These are phyloP conservation scores for Arachis stenosperma DNA, from an alignment of 306 rosid genomes.

Conservation along the genomic window DNA sequence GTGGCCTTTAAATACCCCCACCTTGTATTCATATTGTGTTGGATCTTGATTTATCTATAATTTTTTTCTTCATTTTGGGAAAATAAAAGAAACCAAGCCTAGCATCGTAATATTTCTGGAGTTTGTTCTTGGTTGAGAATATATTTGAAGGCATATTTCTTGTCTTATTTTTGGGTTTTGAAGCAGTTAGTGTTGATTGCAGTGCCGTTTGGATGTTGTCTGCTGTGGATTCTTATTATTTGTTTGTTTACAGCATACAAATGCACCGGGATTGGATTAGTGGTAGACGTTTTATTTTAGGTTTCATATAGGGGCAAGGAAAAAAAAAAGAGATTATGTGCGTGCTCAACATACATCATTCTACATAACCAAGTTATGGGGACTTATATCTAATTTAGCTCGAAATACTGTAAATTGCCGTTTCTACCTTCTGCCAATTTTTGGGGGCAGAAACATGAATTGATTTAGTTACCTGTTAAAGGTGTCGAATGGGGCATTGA, in stretches of 20 bases:
- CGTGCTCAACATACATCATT: background rate
- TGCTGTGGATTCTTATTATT: constrained; percentile 22
- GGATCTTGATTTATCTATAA: constrained; percentile 21
- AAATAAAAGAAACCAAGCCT: background rate
- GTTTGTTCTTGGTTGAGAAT: constrained; percentile 2
- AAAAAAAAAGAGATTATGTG: background rate
- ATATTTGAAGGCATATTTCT: background rate
- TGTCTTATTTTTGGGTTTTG: constrained; percentile 15
- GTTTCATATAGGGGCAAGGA: background rate
- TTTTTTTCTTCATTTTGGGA: background rate
- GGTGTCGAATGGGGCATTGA: constrained; percentile 20
- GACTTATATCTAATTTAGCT: background rate
- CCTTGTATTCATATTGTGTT: constrained; percentile 17
- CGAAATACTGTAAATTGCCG: constrained; percentile 7
- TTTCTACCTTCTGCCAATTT: constrained; percentile 1
- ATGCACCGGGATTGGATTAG: constrained; percentile 6
- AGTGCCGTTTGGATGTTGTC: constrained; percentile 11
- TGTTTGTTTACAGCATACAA: constrained; percentile 19
- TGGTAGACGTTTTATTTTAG: constrained; percentile 13
- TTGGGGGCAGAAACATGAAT: constrained; percentile 34
- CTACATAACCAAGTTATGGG: background rate
- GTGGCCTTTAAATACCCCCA: constrained; percentile 1
- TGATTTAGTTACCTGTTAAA: constrained; percentile 20
- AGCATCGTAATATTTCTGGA: constrained; percentile 23
- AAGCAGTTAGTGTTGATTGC: constrained; percentile 23